Base-by-base conservation (phyloP, 805 yeast species). In the Metschnikowia corniflorae region DNA sequence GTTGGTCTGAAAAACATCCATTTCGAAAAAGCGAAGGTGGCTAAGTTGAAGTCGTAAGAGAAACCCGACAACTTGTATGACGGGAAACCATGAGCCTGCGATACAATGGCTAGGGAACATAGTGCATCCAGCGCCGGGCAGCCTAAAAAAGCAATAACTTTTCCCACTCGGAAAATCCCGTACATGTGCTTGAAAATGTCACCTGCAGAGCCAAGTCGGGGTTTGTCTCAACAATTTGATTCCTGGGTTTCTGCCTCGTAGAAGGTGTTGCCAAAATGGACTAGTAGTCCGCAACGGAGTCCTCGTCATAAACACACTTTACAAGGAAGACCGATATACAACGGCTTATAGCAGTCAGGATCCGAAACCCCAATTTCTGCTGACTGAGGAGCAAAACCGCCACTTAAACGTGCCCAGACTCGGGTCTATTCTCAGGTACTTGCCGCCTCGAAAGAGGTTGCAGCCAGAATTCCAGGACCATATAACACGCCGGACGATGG, bases 121-220 rank as follows among this genome's bases (percentile, higher is more conserved):
- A 2, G 86, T 70, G 55, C 87, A 81, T 44, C 87, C 87, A 5
- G 86, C 74, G 49, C 91, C 91, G 1, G 89, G 91, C 88, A 71
- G 35, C 91, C 91, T 26, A 82, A 62, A 9, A 83, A 87, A 29
- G 80, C 82, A 7, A 81, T 71, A 26, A 81, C 60, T 40, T 78
- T 79, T 25, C 86, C 86, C 3, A 83, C 77, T 34, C 61, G 62
- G 33, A 79, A 61, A 2, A 72, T 31, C n/a, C 80, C 86, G 50
- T 79, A 83, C 82, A 78, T 78, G 18, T 81, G 71, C 52, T 78
- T 78, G 55, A 75, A 63, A 43, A 75, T 79, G 43, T 73, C 75
- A 46, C 72, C 37, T 15, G 25, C 30, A 14, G 35, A 77, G 35
- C 44, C 23, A 2, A 39, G 31, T 8, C 29, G 46, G 26, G 42